Percentiles rank a stretch among this genome's conserved stretches.
These are phyloP conservation scores for Gelatoporia subvermispora DNA, from an alignment of 768 basidiomycete species.

Conservation along the genomic window DNA sequence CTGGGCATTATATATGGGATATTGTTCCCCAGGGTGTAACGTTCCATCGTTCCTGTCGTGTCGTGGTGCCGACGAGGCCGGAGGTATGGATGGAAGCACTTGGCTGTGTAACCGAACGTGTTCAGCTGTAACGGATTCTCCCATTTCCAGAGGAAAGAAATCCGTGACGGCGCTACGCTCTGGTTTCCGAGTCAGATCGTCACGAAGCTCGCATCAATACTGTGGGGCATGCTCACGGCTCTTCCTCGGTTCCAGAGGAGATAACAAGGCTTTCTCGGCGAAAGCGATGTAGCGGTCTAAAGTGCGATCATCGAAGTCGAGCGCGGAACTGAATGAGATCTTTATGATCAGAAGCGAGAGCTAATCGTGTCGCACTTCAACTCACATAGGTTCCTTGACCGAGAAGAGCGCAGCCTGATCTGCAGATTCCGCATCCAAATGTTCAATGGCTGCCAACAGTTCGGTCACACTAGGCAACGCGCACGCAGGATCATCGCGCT, in stretches of 20 bases:
- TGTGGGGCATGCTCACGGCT: slow-evolving; percentile 5
- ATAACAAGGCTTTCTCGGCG: slow-evolving; percentile 48
- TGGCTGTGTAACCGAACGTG: background rate
- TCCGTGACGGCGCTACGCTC: slow-evolving; percentile 15
- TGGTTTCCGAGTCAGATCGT: background rate
- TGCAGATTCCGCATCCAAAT: slow-evolving; percentile 30
- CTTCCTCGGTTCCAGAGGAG: slow-evolving; percentile 12
- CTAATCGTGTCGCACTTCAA: slow-evolving; percentile 8
- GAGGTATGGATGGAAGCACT: background rate
- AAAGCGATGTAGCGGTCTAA: slow-evolving; percentile 66
- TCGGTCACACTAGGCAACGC: slow-evolving; percentile 49
- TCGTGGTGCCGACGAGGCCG: background rate
- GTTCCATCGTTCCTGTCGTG: slow-evolving; percentile 3
- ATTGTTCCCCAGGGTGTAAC: slow-evolving; percentile 51
- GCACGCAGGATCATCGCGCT: slow-evolving; percentile 51
- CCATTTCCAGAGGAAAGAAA: slow-evolving; percentile 10
- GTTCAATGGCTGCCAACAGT: slow-evolving; percentile 40
- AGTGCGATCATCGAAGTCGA: slow-evolving; percentile 43
- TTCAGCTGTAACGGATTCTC: background rate
- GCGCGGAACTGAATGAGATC: slow-evolving; percentile 39
- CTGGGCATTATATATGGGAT: slow-evolving; percentile 60
- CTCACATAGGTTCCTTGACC: slow-evolving; percentile 43
- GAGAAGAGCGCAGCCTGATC: slow-evolving; percentile 36
- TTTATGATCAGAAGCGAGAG: background rate
- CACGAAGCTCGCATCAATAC: background rate